A percentile compares a stretch with the other conserved stretches of the same genome.
Conservation (phyloP, 192 early-diverging fungal genomes). For the Spizellomyces punctatus region DNA sequence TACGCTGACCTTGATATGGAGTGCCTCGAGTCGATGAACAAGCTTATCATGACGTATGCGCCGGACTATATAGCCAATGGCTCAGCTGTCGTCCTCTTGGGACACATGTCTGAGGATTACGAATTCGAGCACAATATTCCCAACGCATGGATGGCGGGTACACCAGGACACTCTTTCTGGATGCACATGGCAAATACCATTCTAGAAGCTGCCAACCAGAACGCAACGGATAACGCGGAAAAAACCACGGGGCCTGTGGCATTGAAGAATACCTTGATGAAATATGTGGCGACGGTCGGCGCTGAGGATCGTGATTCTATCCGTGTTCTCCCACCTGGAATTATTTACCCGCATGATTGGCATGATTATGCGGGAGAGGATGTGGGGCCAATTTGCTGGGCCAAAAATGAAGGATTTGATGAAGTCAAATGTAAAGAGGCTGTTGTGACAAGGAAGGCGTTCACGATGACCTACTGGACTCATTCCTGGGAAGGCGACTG, state of each 20-base stretch:
- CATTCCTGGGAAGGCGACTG: constrained; percentile 27
- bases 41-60: neutral
- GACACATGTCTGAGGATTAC: constrained; percentile 12
- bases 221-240: constrained; percentile 19
- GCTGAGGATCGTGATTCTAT: neutral
- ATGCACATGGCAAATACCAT: constrained; percentile 23
- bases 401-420: constrained; percentile 9
- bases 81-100: neutral
- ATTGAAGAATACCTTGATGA: constrained; percentile 8
- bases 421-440: constrained; percentile 7
- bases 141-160: constrained; percentile 47
- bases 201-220: neutral
- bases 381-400: constrained; percentile 5
- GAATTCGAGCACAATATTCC: constrained; percentile 33
- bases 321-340: neutral
- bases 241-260: constrained; percentile 35
- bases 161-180: constrained; percentile 45
- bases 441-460: constrained; percentile 5
- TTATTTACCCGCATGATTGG: constrained; percentile 30
- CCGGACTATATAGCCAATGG: neutral
- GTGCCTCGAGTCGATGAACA: constrained; percentile 26
- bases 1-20: constrained; percentile 45
- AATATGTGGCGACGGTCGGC: neutral
- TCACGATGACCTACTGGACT: constrained; percentile 33
- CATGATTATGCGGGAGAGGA: neutral